Percentiles rank a stretch among this genome's conserved stretches.
These are phyloP conservation scores for Salisapilia sapeloensis DNA, from an alignment of 352 stramenopile genomes.

Conservation along the genomic window DNA sequence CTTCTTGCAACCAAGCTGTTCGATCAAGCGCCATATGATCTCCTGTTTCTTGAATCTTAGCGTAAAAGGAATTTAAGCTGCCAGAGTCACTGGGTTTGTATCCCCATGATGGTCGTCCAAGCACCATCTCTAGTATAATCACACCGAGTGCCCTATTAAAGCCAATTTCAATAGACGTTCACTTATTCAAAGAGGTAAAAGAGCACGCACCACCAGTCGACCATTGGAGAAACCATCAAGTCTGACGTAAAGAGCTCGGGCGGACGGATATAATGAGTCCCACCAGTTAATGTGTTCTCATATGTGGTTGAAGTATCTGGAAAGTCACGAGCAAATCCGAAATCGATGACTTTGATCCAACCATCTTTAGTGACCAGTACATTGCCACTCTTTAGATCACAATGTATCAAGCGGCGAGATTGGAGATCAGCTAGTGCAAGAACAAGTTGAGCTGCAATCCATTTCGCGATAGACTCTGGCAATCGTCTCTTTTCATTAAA, in stretches of 20 bases:
- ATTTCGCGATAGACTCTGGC: constrained; percentile 28
- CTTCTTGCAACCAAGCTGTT: too few relatives aligned
- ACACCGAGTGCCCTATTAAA: constrained; percentile 39
- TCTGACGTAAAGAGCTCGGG: constrained; percentile 35
- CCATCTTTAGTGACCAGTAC: constrained; percentile 24
- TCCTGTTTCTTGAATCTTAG: neutral
- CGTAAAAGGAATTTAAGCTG: neutral
- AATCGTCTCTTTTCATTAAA: constrained; percentile 18
- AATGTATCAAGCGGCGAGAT: constrained; percentile 32
- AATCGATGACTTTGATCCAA: constrained; percentile 50
- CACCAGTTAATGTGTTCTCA: constrained; percentile 12
- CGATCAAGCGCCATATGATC: too few relatives aligned
- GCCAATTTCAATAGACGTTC: neutral
- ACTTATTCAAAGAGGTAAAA: neutral
- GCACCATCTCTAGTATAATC: constrained; percentile 58
- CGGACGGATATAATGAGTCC: constrained; percentile 63
- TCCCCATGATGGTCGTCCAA: constrained; percentile 39
- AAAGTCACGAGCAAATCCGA: constrained; percentile 33
- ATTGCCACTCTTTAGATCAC: constrained; percentile 72
- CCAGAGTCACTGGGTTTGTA: constrained; percentile 23
- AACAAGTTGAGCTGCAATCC: constrained; percentile 53
- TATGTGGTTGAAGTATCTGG: constrained; percentile 1
- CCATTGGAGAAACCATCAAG: constrained; percentile 12
- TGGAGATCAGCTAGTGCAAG: constrained; percentile 38
- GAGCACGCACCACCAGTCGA: constrained; percentile 58